Percentiles rank a stretch among this genome's conserved stretches.
These are phyloP conservation scores for Elongisporangium undulatum DNA, from an alignment of 352 stramenopile species.

Conservation along the genomic window DNA sequence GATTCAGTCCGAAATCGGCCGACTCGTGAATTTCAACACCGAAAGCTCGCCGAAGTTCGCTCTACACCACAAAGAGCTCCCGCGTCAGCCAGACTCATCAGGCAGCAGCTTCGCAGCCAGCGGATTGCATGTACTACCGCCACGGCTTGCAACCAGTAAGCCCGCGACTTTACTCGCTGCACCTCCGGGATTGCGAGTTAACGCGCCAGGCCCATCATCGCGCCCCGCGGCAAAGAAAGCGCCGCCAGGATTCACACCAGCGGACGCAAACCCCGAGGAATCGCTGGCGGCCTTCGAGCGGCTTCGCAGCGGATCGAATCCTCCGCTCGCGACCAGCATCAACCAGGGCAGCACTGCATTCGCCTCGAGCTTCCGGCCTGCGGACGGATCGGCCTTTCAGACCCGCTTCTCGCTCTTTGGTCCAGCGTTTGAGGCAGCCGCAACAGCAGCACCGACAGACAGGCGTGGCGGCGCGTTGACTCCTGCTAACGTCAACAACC, in stretches of 20 bases:
- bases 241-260: constrained; percentile 54
- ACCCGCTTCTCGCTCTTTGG: constrained; percentile 45
- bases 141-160: background rate
- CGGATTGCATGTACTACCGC: background rate
- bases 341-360: constrained; percentile 5
- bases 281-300: constrained; percentile 43
- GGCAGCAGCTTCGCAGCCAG: background rate
- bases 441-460: background rate
- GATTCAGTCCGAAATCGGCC: constrained; percentile 15
- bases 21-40: constrained; percentile 3
- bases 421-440: constrained; percentile 10
- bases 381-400: constrained; percentile 21
- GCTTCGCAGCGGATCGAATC: constrained; percentile 13
- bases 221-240: constrained; percentile 16
- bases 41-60: background rate
- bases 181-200: background rate
- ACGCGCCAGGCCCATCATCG: background rate
- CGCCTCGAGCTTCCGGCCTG: background rate
- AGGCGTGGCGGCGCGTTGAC: constrained; percentile 1
- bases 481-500: constrained; percentile 3
- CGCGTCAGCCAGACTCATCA: background rate
- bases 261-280: constrained; percentile 47
- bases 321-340: background rate
- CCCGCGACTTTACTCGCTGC: background rate
- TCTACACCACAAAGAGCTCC: background rate